Evolutionary conservation across 805 yeast genomes (phyloP).

Genomic region (Candida taoyuanica): DNA sequence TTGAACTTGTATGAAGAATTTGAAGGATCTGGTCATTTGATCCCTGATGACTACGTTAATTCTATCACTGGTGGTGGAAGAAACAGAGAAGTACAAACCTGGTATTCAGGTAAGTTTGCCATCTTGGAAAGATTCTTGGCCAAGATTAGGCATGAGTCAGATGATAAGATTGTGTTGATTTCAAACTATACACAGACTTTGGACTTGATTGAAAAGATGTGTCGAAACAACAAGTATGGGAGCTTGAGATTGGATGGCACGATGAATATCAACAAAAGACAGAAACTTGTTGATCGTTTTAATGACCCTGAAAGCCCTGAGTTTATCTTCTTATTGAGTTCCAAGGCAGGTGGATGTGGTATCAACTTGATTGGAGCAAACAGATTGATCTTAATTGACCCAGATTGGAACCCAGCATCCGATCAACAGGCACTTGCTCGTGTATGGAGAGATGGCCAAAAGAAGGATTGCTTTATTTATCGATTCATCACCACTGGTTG

Average conservation of each 20-base stretch:
- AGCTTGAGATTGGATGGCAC: conserved; percentile 86
- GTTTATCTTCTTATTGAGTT: conserved; percentile 82
- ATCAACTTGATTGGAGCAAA: conserved; percentile 96
- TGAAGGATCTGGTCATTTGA: conserved; percentile 57
- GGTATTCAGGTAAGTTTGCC: conserved; percentile 82
- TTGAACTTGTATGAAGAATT: conserved; percentile 71
- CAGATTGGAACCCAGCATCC: conserved; percentile 98
- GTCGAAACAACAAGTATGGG: conserved; percentile 73
- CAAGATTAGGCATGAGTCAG: conserved; percentile 71
- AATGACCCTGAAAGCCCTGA: conserved; percentile 87
- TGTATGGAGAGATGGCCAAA: conserved; percentile 99
- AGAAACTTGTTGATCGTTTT: conserved; percentile 84
- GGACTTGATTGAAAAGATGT: conserved; percentile 83
- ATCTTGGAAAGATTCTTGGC: conserved; percentile 81
- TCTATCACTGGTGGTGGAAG: conserved; percentile 46
- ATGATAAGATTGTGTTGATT: conserved; percentile 91
- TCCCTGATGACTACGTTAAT: conserved; percentile 70
- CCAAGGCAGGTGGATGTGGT: conserved; percentile 99
- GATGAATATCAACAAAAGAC: conserved; percentile 86
- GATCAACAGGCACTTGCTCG: conserved; percentile 97
- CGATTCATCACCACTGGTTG: conserved; percentile 92
- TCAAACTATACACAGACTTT: conserved; percentile 94
- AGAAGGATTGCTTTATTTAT: conserved; percentile 92
- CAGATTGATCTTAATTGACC: conserved; percentile 78
- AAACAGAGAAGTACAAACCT: conserved; percentile 66